phyloP scores from a whole-genome alignment of 192 early-diverging fungal genomes.

The Backusella circina region DNA sequence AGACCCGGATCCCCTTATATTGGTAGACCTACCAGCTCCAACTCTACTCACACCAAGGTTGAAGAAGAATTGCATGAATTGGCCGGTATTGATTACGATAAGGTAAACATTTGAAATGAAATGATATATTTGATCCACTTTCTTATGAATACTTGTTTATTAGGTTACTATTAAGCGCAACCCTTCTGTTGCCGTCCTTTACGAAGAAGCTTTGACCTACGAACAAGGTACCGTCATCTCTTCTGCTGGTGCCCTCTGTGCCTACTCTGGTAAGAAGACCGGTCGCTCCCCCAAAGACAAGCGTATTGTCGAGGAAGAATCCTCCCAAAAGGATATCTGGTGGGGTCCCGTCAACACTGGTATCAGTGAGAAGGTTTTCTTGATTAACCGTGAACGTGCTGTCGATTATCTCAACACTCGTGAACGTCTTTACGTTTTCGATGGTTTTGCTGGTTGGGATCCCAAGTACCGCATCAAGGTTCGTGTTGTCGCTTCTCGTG shows the following conservation, averaged over 20 bases:
- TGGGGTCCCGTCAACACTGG: constrained; percentile 97
- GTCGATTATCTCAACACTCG: constrained; percentile 78
- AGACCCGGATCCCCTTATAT: background rate
- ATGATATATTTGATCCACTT: background rate
- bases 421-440: constrained; percentile 87
- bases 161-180: constrained; percentile 79
- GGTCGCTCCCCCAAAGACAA: constrained; percentile 92
- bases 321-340: constrained; percentile 84
- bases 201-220: constrained; percentile 32
- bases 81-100: constrained; percentile 70
- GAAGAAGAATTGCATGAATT: constrained; percentile 61
- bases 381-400: constrained; percentile 68
- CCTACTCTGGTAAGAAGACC: constrained; percentile 85
- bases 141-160: background rate
- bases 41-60: constrained; percentile 27
- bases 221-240: constrained; percentile 84
- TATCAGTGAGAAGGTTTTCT: constrained; percentile 74
- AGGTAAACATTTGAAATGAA: background rate
- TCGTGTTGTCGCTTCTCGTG: constrained; percentile 86
- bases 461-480: constrained; percentile 96
- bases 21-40: background rate
- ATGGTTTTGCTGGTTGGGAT: constrained; percentile 96
- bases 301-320: constrained; percentile 88
- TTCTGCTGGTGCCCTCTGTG: constrained; percentile 82
- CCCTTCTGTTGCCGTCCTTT: constrained; percentile 3